These are phyloP conservation scores for Paramecium pentaurelia DNA, from an alignment of 73 alveolate genomes.

Conservation along the genomic window DNA sequence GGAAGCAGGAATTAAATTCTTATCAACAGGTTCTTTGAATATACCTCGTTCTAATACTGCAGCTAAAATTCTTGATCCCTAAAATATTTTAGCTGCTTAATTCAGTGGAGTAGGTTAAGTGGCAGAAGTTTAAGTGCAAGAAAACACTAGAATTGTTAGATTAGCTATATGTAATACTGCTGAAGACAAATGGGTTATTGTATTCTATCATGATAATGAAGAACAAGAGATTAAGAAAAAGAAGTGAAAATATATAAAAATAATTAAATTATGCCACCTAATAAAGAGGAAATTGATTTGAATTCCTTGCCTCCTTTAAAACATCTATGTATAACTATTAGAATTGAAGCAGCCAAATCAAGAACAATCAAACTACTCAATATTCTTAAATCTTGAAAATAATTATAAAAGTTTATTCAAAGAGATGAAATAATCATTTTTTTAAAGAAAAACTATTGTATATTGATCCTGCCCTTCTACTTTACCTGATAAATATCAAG, in stretches of 20 bases:
- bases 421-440: conserved; percentile 48
- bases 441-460: conserved; percentile 49
- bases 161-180: conserved; percentile 56
- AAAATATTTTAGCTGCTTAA: conserved; percentile 43
- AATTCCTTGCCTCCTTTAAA: conserved; percentile 54
- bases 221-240: conserved; percentile 31
- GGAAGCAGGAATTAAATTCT: conserved; percentile 56
- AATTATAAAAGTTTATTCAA: conserved; percentile 30
- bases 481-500: conserved; percentile 44
- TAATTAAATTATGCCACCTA: conserved; percentile 44
- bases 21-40: neutral
- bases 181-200: conserved; percentile 55
- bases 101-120: conserved; percentile 55
- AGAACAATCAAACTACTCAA: conserved; percentile 21
- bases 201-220: conserved; percentile 54
- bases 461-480: conserved; percentile 47
- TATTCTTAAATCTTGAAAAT: conserved; percentile 21
- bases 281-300: conserved; percentile 55
- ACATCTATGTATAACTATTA: conserved; percentile 15
- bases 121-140: conserved; percentile 26
- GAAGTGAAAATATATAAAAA: neutral
- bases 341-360: conserved; percentile 26
- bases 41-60: conserved; percentile 29
- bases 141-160: conserved; percentile 49
- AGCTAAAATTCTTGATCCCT: conserved; percentile 52